Percentiles rank a stretch among this genome's conserved stretches.
phyloP scores from a whole-genome alignment of 768 basidiomycete species.

The Mycena latifolia region DNA sequence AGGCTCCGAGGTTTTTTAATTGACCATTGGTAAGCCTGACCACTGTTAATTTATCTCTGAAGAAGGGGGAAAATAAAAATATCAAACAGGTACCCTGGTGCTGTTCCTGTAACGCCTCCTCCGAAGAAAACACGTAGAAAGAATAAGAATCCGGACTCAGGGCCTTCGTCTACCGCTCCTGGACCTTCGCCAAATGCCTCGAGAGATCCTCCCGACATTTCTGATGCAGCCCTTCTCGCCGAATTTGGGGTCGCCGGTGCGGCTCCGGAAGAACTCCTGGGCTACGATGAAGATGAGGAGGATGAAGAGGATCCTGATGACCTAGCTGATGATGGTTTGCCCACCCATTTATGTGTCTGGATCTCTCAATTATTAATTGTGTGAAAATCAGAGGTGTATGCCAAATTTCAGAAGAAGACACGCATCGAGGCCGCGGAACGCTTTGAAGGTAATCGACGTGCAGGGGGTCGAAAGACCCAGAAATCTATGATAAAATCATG shows the following conservation, averaged over 20 bases:
- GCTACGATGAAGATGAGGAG: not conserved
- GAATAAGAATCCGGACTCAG: not conserved
- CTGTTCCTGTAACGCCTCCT: not conserved
- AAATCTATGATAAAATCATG: not conserved
- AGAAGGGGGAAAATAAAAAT: too few species aligned
- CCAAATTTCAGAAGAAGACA: too few species aligned
- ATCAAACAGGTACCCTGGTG: not conserved
- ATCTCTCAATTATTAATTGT: too few species aligned
- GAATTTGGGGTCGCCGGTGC: not conserved
- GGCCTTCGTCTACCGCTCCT: not conserved
- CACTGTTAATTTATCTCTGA: not conserved
- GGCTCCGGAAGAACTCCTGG: not conserved
- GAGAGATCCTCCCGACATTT: not conserved
- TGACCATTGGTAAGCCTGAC: not conserved
- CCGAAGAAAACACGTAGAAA: conserved; percentile 10
- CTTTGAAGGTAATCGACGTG: not conserved
- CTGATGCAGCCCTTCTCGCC: not conserved
- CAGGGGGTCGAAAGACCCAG: not conserved
- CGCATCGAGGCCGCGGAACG: not conserved
- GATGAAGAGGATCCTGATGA: not conserved
- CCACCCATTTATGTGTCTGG: too few species aligned
- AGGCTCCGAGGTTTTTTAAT: conserved; percentile 8
- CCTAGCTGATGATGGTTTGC: not conserved
- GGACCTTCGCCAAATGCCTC: not conserved
- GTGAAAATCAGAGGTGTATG: too few species aligned